Percentiles rank a stretch among this genome's conserved stretches.
Conservation (phyloP, 495 filamentous ascomycete species). For the Penicillium alfredii region DNA sequence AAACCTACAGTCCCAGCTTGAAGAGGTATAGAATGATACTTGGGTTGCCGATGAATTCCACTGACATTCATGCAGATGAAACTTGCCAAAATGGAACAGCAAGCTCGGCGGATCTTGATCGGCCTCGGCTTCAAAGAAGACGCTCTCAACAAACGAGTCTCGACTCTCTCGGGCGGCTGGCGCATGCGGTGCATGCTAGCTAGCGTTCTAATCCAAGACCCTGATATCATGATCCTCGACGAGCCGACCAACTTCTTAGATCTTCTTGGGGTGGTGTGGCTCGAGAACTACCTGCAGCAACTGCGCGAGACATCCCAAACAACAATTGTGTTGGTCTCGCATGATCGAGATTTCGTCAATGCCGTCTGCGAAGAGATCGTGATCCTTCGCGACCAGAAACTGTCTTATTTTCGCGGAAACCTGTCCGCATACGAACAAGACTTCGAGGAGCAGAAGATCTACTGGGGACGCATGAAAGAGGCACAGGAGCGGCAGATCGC, state of each 20-base stretch:
- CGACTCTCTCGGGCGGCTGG: conserved; percentile 72
- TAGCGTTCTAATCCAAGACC: conserved; percentile 57
- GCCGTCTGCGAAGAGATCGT: conserved; percentile 70
- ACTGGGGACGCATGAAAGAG: conserved; percentile 69
- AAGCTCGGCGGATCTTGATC: conserved; percentile 56
- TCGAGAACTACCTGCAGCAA: conserved; percentile 60
- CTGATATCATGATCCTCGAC: conserved; percentile 77
- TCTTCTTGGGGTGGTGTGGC: conserved; percentile 75
- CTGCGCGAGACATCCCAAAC: conserved; percentile 36
- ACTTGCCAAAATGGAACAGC: conserved; percentile 45
- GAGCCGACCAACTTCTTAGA: conserved; percentile 86
- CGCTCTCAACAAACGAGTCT: conserved; percentile 49
- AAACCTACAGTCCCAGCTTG: conserved; percentile 53
- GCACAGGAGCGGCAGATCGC: conserved; percentile 69
- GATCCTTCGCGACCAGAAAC: conserved; percentile 59
- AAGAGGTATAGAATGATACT: too few relatives aligned
- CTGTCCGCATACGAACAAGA: conserved; percentile 62
- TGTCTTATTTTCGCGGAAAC: conserved; percentile 62
- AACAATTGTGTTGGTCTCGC: conserved; percentile 65
- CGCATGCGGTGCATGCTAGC: conserved; percentile 67
- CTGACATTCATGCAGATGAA: conserved; percentile 29
- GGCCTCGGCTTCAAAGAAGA: conserved; percentile 68
- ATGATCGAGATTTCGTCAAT: conserved; percentile 71
- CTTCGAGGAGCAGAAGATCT: conserved; percentile 55
- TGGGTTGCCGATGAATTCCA: too few relatives aligned